A percentile compares a stretch with the other conserved stretches of the same genome.
Conservation (phyloP, 176 grass and related monocot genomes). For the Panicum miliaceum region DNA sequence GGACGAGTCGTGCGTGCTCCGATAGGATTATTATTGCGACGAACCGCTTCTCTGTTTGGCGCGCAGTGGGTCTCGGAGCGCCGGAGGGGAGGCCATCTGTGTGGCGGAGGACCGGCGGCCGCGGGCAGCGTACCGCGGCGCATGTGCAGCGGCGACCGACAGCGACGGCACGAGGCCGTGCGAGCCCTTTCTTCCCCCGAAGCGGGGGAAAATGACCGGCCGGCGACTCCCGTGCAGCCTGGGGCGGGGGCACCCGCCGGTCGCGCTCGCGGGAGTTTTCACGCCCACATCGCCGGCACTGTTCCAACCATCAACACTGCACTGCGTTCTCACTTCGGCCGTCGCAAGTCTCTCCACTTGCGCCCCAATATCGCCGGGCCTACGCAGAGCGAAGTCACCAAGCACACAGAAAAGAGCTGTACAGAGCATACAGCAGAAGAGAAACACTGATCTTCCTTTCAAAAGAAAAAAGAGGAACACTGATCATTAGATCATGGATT, state of each 20-base stretch:
- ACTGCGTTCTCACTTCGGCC: background rate
- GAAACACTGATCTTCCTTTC: background rate
- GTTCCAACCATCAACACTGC: background rate
- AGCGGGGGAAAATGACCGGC: constrained; percentile 27
- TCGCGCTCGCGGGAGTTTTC: background rate
- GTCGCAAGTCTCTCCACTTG: background rate
- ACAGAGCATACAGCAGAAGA: background rate
- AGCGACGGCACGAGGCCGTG: background rate
- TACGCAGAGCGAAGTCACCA: background rate
- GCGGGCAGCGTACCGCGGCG: background rate
- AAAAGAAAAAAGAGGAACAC: background rate
- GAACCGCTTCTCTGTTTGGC: background rate
- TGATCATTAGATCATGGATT: background rate
- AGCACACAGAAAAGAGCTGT: background rate
- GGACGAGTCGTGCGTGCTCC: background rate
- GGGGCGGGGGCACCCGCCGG: background rate
- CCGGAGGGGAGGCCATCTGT: background rate
- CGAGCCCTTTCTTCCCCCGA: background rate
- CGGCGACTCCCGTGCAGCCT: constrained; percentile 16
- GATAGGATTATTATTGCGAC: too few species aligned
- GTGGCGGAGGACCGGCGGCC: background rate
- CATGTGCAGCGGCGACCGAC: constrained; percentile 39
- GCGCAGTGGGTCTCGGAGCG: background rate
- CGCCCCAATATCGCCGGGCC: background rate
- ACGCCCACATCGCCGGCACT: constrained; percentile 13